A percentile compares a stretch with the other conserved stretches of the same genome.
phyloP scores from a whole-genome alignment of 768 basidiomycete species.

The Galerina marginata region DNA sequence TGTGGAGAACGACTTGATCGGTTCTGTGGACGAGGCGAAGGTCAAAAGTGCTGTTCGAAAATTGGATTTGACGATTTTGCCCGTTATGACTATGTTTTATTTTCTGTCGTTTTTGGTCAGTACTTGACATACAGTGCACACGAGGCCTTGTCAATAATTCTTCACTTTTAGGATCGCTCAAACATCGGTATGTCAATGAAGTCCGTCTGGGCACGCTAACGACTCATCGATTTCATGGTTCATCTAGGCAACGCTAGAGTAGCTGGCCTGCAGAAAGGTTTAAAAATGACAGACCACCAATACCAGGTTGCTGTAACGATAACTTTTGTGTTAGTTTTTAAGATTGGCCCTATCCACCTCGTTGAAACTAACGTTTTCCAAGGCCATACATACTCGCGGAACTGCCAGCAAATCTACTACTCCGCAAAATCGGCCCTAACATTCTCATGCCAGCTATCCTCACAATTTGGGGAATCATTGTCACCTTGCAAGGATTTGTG shows the following conservation, averaged over 20 bases:
- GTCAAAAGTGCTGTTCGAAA: constrained; percentile 22
- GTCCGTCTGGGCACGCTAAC: neutral
- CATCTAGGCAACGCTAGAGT: constrained; percentile 46
- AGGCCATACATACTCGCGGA: constrained; percentile 51
- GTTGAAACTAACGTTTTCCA: neutral
- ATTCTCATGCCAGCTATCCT: constrained; percentile 53
- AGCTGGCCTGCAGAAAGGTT: constrained; percentile 50
- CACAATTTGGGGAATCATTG: constrained; percentile 54
- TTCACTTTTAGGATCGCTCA: constrained; percentile 32
- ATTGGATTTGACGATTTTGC: constrained; percentile 33
- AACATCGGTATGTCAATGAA: constrained; percentile 32
- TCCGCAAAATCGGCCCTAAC: constrained; percentile 49
- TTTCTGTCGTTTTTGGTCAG: constrained; percentile 39
- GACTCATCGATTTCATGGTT: neutral
- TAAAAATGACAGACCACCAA: constrained; percentile 42
- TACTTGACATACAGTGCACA: neutral
- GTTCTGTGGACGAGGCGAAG: too few relatives aligned
- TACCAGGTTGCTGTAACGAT: constrained; percentile 41
- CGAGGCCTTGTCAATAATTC: neutral
- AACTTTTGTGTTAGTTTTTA: constrained; percentile 28
- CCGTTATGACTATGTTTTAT: constrained; percentile 41
- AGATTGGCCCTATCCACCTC: neutral
- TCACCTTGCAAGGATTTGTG: constrained; percentile 54
- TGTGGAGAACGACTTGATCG: too few relatives aligned
- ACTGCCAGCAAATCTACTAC: constrained; percentile 51